Base-by-base conservation (phyloP, 805 yeast species). In the Deakozyma indianensis region DNA sequence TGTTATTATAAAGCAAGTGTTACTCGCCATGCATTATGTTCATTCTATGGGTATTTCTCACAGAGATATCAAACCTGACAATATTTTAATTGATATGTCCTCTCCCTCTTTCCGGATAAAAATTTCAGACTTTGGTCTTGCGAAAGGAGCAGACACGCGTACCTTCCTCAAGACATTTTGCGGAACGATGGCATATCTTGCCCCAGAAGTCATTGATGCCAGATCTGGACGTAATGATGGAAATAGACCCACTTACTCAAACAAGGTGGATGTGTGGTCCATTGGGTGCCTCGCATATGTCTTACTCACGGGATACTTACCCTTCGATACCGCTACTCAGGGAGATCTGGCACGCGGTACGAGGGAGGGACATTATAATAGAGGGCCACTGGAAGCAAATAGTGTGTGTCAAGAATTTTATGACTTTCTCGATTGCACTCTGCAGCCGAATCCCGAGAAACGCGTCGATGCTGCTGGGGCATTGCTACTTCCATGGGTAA, bases 191-290 rank as follows among this genome's bases (percentile, higher is more conserved):
- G 96, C 97, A 1, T 92, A 92, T 56, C 82, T 92, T 43, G 98
- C 99, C 0, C 99, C 99, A 0, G 99, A 92, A 60, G 86, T 92
- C 4, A 64, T 78, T 29, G 65, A 65, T 23, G 73, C 71, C 14
- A 46, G 35, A 28, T 38, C 23, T 16, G 41, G 46, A 46, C 50
- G 48, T 44, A 47, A 22, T 35, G 45, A 14, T 45, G 50, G 22
- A 45, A 44, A 52, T 20, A 4, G 52, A 51, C 48, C 54, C 56
- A 52, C 48, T 61, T 92, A 92, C 57, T 85, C 96, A 2, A 80
- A 83, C 32, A 71, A 84, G 47, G 97, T 92, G 15, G 99, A 92
- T 60, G 85, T 92, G 74, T 92, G 99, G 99, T 86, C 96, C 1
- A 71, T 92, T 47, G 99, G 98, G 0, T 92, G 99, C 62, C 65